Base-by-base conservation (phyloP, 1,284 basidiomycete species). In the Ganoderma resinaceum region DNA sequence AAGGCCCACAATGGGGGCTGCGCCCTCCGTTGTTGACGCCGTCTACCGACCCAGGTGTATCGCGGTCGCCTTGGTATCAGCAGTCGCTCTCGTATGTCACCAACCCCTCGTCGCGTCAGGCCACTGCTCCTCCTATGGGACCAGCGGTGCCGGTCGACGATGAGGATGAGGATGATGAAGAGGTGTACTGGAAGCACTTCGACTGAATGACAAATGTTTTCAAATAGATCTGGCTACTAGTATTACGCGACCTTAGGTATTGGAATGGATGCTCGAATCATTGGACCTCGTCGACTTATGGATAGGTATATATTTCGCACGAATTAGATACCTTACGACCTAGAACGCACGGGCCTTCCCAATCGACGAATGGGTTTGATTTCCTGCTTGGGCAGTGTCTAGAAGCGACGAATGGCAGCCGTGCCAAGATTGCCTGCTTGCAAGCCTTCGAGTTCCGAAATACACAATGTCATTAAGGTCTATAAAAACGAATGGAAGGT, bases 31-130 rank as follows among this genome's bases (percentile, higher is more conserved):
- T 20, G 29, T 55, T 14, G 33, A 33, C 29, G 20, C 12, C 52
- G 29, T 55, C 52, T 9, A 23, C 52, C 33, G 52, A 33, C 18
- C 52, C 29, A 3, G 52, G 29, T 18, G 49, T 37, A 43, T 26
- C 38, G 38, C 40, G 31, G 55, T 43, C 49, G 20, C 55, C 64
- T 33, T 52, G 49, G 38, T 69, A 43, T n/a, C 42, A 31, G 26
- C 67, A 66, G 26, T 69, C 67, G 23, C 64, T 68, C n/a, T 68
- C 67, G 35, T 65, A 68, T 37, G 67, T 35, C 9, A 62, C 55
- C 26, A 35, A 8, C 11, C 37, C 67, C 14, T 20, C 26, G 7
- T 55, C 42, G 11, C 63, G 53, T 31, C 63, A 35, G 20, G 11
- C 52, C 67, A 18, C 53, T 38, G 12, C 66, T 53, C 62, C 42